phyloP scores from a whole-genome alignment of 441 rosid genomes.

The Populus hybrid region DNA sequence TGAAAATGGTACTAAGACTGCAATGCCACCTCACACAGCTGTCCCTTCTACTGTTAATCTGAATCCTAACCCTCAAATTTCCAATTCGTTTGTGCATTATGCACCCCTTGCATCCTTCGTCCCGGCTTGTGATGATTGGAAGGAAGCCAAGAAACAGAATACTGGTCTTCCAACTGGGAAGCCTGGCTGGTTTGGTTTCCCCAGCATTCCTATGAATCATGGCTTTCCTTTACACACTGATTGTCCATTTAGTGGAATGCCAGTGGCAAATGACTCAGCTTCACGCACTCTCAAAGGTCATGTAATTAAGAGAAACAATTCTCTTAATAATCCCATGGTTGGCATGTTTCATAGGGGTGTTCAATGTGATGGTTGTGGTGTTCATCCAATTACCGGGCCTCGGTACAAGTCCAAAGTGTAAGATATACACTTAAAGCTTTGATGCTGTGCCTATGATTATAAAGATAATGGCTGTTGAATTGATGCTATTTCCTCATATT shows the following conservation, averaged over 20 bases:
- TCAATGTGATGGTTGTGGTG: conserved; percentile 88
- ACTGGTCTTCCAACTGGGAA: conserved; percentile 17
- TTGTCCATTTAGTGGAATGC: conserved; percentile 61
- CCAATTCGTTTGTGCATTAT: conserved; percentile 13
- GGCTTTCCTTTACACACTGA: conserved; percentile 13
- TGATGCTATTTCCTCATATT: conserved; percentile 1
- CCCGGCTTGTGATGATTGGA: conserved; percentile 17
- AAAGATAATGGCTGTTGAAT: not conserved
- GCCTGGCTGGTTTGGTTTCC: not conserved
- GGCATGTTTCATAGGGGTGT: conserved; percentile 75
- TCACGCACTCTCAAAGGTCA: conserved; percentile 10
- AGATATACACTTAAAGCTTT: conserved; percentile 24
- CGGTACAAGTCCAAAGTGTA: conserved; percentile 92
- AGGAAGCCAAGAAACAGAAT: conserved; percentile 24
- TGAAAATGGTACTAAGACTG: conserved; percentile 13
- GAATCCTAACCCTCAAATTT: conserved; percentile 27
- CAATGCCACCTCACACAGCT: conserved; percentile 7
- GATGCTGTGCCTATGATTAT: not conserved
- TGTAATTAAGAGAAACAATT: conserved; percentile 30
- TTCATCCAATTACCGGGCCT: conserved; percentile 79
- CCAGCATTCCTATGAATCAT: not conserved
- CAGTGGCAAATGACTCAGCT: conserved; percentile 24
- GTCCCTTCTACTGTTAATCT: conserved; percentile 30
- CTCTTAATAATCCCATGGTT: conserved; percentile 29
- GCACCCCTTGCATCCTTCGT: conserved; percentile 1